A percentile compares a stretch with the other conserved stretches of the same genome.
These are phyloP conservation scores for Vitis hybrid DNA, from an alignment of 177 flowering plant genomes.

Conservation along the genomic window DNA sequence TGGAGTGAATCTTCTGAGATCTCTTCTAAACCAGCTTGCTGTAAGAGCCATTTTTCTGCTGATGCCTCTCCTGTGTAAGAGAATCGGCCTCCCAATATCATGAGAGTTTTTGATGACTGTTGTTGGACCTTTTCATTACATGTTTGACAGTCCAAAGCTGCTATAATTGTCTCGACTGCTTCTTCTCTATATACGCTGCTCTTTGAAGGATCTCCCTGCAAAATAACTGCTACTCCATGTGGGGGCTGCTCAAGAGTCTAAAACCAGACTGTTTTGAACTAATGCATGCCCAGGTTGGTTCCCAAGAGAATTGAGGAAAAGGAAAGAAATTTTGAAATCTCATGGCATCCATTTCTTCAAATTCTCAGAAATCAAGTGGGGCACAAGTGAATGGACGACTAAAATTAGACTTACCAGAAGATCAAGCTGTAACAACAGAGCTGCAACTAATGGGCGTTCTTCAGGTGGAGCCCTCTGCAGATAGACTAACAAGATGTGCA, in stretches of 20 bases:
- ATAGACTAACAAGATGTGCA: constrained; percentile 52
- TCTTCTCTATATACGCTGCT: constrained; percentile 65
- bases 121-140: constrained; percentile 42
- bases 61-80: constrained; percentile 44
- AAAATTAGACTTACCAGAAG: constrained; percentile 48
- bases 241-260: constrained; percentile 3
- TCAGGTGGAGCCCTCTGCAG: constrained; percentile 54
- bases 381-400: too few species aligned
- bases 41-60: constrained; percentile 51
- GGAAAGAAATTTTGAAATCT: not conserved
- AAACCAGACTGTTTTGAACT: not conserved
- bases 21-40: constrained; percentile 45
- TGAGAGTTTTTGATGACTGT: constrained; percentile 55
- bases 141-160: constrained; percentile 34
- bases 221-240: constrained; percentile 36
- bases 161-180: constrained; percentile 48
- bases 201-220: constrained; percentile 57
- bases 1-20: constrained; percentile 24
- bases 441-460: constrained; percentile 61
- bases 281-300: not conserved
- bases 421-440: constrained; percentile 61
- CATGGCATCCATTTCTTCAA: too few species aligned
- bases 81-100: constrained; percentile 50
- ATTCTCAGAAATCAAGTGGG: too few species aligned
- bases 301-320: not conserved